Base-by-base conservation (phyloP, 257 asterid species). In the Paraleonurus japonicus region DNA sequence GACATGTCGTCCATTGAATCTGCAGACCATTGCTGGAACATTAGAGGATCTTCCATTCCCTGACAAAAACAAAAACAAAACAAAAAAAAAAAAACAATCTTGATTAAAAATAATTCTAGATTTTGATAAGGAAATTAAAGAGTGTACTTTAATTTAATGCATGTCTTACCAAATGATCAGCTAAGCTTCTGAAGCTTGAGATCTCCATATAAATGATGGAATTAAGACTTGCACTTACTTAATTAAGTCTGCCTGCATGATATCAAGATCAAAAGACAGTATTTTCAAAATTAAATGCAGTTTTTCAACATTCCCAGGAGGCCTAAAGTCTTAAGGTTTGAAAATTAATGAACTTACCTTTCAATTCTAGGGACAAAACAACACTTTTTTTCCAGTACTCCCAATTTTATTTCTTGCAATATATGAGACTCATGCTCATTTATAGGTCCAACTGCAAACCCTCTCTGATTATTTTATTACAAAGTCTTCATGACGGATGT, bases 21-120 rank as follows among this genome's bases (percentile, higher is more conserved):
- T 58, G 70, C 69, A 2, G 83, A 83, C 90, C 95, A 91, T 16
- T 87, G 89, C 51, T 86, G 86, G 41, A 75, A 61, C 35, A 80
- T 75, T 7, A 85, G 71, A 69, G 85, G 80, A 75, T 88, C 82
- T 39, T 83, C 92, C 80, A 83, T 78, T 75, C 84, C 95, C 96
- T 90, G 69, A 0, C n/a, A n/a, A n/a, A n/a, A n/a, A n/a, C n/a
- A n/a, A 7, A 54, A 47, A 47, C 26, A 9, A 10, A 1, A n/a
- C n/a, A n/a, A 0, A 16, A 28, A 30, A 0, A 6, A 16, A 2
- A 4, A 11, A 16, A 11, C 0, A 23, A 35, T 3, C 3, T 4
- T 66, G 20, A 48, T 10, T 28, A 28, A 16, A 53, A 53, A 19
- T 22, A 7, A 19, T 53, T 53, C 26, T 20, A 19, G 15, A 57